Evolutionary conservation across 768 basidiomycete species (phyloP), one percentile per base, ranked within the genome.

Genomic region (Exidia glandulosa): DNA sequence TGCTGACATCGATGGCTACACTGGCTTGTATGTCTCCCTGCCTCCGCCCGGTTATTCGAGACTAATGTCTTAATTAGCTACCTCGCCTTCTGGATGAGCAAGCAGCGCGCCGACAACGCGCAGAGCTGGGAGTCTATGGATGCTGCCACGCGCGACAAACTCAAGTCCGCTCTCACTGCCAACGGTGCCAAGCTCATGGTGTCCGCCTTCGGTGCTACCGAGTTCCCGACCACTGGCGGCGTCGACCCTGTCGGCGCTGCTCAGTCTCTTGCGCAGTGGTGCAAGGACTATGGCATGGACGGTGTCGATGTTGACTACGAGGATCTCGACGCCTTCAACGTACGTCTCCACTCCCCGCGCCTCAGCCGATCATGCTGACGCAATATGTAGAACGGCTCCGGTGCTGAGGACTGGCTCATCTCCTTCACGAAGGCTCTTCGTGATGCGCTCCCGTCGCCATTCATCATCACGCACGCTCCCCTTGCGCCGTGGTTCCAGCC

Each of bases 321-420:
- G 30, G 50, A 54, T 25, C 50, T 54, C 50, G 50, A 54, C 27
- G 50, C 50, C 27, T 54, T 54, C 50, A 54, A 54, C 50, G n/a
- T n/a, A n/a, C n/a, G n/a, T n/a, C n/a, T n/a, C n/a, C n/a, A n/a
- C n/a, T n/a, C n/a, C n/a, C n/a, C n/a, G n/a, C n/a, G n/a, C n/a
- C n/a, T n/a, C n/a, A n/a, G n/a, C n/a, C n/a, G n/a, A n/a, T n/a
- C n/a, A n/a, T n/a, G n/a, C n/a, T n/a, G n/a, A n/a, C n/a, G n/a
- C n/a, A n/a, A n/a, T n/a, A n/a, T n/a, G n/a, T n/a, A n/a, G n/a
- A 54, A 31, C 50, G 50, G 50, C 25, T 54, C 50, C 25, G 81
- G 79, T 10, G 86, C 82, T 2, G 85, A 85, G 71, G 41, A 67
- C 4, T 76, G 75, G 75, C 67, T 76, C 7, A 72, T 69, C 41